Conservation (phyloP, 2,329 filamentous ascomycete genomes). For the Dissoconium aciculare region DNA sequence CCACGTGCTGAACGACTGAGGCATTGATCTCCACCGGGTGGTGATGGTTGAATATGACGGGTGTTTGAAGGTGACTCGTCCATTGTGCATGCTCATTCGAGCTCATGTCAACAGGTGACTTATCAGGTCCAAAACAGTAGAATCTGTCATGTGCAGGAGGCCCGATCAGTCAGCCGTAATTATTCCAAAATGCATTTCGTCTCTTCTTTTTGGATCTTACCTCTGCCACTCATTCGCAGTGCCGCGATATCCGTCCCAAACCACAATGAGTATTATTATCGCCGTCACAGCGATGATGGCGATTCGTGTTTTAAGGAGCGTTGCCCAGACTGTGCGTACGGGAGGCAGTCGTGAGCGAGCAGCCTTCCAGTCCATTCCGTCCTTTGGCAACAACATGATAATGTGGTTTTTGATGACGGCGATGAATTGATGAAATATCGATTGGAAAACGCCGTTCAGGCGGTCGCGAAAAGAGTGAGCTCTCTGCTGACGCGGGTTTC, state of each 20-base stretch:
- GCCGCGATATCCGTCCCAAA: slow-evolving; percentile 75
- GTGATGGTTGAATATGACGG: slow-evolving; percentile 93
- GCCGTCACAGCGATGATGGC: slow-evolving; percentile 55
- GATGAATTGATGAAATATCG: too few relatives aligned
- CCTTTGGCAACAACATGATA: slow-evolving; percentile 77
- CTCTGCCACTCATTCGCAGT: slow-evolving; percentile 81
- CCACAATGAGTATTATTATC: slow-evolving; percentile 47
- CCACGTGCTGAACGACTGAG: slow-evolving; percentile 59
- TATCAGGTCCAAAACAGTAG: slow-evolving; percentile 91
- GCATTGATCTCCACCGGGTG: slow-evolving; percentile 73
- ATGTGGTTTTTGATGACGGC: too few relatives aligned
- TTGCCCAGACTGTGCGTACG: slow-evolving; percentile 45
- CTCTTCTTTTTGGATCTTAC: slow-evolving; percentile 35
- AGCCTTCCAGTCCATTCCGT: slow-evolving; percentile 83
- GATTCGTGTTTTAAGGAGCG: slow-evolving; percentile 64
- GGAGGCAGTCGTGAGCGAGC: slow-evolving; percentile 66
- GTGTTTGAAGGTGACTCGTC: slow-evolving; percentile 77
- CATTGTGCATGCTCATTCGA: slow-evolving; percentile 81
- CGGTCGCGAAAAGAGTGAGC: too few relatives aligned
- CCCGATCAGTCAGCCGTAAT: slow-evolving; percentile 14
- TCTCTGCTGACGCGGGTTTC: too few relatives aligned
- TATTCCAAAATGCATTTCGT: slow-evolving; percentile 1
- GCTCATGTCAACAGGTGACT: slow-evolving; percentile 92
- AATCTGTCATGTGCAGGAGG: slow-evolving; percentile 44
- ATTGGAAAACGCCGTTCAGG: too few relatives aligned